phyloP scores from a whole-genome alignment of 2,329 filamentous ascomycete genomes.

The Venturia aucupariae region DNA sequence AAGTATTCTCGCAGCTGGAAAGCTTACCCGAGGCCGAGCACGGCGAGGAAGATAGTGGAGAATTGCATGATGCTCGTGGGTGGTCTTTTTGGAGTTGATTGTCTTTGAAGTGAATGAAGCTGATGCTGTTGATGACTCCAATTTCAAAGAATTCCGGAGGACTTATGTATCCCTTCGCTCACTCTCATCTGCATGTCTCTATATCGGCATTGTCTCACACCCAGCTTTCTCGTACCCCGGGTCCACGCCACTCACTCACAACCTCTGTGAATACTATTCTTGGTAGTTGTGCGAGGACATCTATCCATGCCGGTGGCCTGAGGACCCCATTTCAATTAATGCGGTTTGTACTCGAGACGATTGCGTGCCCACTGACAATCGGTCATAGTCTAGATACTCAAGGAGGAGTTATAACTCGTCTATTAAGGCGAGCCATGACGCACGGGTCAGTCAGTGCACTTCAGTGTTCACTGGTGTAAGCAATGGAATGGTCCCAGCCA shows the following conservation, averaged over 20 bases:
- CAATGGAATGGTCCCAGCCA: not conserved
- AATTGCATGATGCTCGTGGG: not conserved
- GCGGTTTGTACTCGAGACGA: not conserved
- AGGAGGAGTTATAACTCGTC: not conserved
- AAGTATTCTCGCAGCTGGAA: not conserved
- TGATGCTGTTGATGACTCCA: not conserved
- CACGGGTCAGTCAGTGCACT: not conserved
- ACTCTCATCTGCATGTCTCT: not conserved
- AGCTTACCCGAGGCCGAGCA: constrained; percentile 3
- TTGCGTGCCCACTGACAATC: not conserved
- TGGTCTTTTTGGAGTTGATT: not conserved
- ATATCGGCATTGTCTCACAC: not conserved
- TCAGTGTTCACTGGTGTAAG: not conserved
- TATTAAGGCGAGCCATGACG: not conserved
- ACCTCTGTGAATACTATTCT: not conserved
- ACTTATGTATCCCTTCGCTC: not conserved
- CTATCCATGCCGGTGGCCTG: not conserved
- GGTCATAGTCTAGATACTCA: not conserved
- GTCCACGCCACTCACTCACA: not conserved
- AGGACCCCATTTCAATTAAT: not conserved
- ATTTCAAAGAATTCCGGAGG: not conserved
- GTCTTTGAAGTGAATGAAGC: not conserved
- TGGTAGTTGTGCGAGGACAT: not conserved
- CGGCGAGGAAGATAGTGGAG: not conserved
- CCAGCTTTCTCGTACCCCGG: not conserved